A percentile compares a stretch with the other conserved stretches of the same genome.
phyloP scores from a whole-genome alignment of 192 early-diverging fungal species.

The Dimargaris cristalligena region DNA sequence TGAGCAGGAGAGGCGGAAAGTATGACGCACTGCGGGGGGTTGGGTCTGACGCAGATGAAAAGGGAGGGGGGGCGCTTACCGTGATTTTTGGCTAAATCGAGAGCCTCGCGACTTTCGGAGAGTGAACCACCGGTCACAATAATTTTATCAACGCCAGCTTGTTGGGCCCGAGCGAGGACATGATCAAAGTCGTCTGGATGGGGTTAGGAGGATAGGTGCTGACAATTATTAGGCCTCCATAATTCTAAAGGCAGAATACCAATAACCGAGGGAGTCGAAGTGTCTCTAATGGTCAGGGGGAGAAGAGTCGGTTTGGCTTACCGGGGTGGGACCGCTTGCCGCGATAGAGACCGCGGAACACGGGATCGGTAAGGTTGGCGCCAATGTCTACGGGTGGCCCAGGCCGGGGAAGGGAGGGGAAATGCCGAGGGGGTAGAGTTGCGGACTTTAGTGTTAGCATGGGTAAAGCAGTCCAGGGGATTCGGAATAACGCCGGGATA shows the following conservation, averaged over 20 bases:
- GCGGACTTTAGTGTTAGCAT: not conserved
- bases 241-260: too few species aligned
- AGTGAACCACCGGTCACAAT: constrained; percentile 66
- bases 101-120: constrained; percentile 38
- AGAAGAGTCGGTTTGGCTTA: constrained; percentile 13
- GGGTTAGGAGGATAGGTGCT: too few species aligned
- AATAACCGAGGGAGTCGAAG: too few species aligned
- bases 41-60: too few species aligned
- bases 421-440: not conserved
- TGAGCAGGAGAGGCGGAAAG: not conserved
- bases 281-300: too few species aligned
- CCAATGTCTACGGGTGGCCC: constrained; percentile 48
- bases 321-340: constrained; percentile 54
- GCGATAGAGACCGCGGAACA: constrained; percentile 69
- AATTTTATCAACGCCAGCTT: constrained; percentile 52
- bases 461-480: not conserved
- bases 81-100: constrained; percentile 33
- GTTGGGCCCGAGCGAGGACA: constrained; percentile 45
- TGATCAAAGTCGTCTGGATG: constrained; percentile 40
- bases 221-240: too few species aligned
- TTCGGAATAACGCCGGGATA: not conserved
- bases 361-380: constrained; percentile 72
- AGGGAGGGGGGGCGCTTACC: constrained; percentile 14
- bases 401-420: not conserved
- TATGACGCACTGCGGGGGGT: too few species aligned